Evolutionary conservation across 352 stramenopile genomes (phyloP), one percentile per base, ranked within the genome.

Genomic region (Pythium coloratum): DNA sequence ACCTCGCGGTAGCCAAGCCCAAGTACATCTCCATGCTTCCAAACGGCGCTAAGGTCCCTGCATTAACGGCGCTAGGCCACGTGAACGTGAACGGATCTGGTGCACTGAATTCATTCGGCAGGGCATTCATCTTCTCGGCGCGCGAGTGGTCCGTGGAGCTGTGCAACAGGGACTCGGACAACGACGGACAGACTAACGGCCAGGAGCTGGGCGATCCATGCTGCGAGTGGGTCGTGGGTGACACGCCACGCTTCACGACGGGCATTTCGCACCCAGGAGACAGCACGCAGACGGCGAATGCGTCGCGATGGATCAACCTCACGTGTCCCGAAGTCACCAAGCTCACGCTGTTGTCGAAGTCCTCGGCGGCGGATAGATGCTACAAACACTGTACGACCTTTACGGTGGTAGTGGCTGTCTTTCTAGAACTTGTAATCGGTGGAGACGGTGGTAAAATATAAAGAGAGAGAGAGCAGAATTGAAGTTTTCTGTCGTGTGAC

Each of bases 141-240:
- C 61, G 62, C 5, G 75, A 72, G 42, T 89, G 81, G 81, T 84
- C 64, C 4, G 26, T 46, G 0, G 24, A 44, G 16, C 64, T 71
- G 24, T 90, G 83, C 67, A 26, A 83, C 62, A 63, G 18, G 81
- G 80, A 89, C 59, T 75, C 62, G 16, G 80, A 89, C 57, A 72
- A 72, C n/a, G 81, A 89, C 56, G 79, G 76, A 6, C 60, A 70
- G n/a, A 88, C 71, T 26, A 89, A 89, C 59, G 81, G 80, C 47
- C 38, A 82, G 64, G 81, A 89, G 42, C 72, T 89, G 1, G 81
- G 77, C 24, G 81, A 89, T 60, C 80, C 77, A 32, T 71, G 68
- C 62, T 88, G 77, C 53, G 34, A 59, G 33, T 84, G 70, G 69
- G 60, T n/a, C 49, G 20, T 20, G 16, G 47, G 46, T 24, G 32